Base-by-base conservation (phyloP, 495 filamentous ascomycete species). In the Parathielavia appendiculata region DNA sequence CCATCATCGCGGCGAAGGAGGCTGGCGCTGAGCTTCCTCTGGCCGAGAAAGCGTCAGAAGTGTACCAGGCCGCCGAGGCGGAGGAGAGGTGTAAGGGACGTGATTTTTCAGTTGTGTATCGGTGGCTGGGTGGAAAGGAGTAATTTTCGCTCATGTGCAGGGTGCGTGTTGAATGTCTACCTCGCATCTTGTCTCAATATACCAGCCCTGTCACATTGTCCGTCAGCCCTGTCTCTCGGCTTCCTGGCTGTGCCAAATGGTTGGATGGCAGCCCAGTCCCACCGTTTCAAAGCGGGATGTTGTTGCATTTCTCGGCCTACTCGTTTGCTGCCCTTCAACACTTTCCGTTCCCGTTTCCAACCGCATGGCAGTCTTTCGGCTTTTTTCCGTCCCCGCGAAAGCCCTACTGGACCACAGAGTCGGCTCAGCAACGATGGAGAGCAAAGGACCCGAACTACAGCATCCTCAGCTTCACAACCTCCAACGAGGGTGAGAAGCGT, bases 91-190 rank as follows among this genome's bases (percentile, higher is more conserved):
- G 82, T 62, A 82, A 81, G 45, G 86, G 87, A 1, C 85, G 86
- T 63, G 91, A 96, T 67, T 95, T 95, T 67, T 91, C 87, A 2
- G 86, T 93, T 22, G 83, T 95, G 0, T 95, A 93, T 66, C 81
- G 85, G 63, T 92, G 85, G 76, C 55, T 93, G 34, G 79, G 75
- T 12, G 79, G 78, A 11, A 74, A 75, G 55, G 76, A 80, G 63
- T 73, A 62, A 55, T 38, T 3, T 30, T 30, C 6, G 3, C 26
- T 30, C 26, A 6, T 30, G 26, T 30, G 6, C 26, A 30, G 26
- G 26, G 26, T 30, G 46, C 9, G 20, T 40, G 16, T 1, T 20
- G 23, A 23, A 16, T 8, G 2, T 4, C 23, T n/a, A n/a, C n/a
- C 49, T 50, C 19, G 47, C 47, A 17, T 50, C 6, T 20, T 32